phyloP scores from a whole-genome alignment of 1,284 basidiomycete genomes.

The Ustilago trichophora region DNA sequence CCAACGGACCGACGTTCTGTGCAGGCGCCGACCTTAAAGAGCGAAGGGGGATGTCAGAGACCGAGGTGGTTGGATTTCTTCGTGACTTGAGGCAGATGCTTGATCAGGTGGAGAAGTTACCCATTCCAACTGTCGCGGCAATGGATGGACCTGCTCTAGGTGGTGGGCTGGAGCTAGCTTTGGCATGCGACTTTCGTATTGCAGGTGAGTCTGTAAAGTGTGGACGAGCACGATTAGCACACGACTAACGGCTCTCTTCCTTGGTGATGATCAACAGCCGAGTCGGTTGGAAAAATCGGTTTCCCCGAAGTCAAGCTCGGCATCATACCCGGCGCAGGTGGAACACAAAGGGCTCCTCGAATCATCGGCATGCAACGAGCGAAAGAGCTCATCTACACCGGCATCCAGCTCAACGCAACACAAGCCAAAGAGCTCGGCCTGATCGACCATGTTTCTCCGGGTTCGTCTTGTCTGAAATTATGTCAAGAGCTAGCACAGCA shows the following conservation, averaged over 20 bases:
- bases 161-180: conserved; percentile 84
- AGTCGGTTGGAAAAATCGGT: conserved; percentile 18
- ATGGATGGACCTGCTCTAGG: conserved; percentile 92
- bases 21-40: no score
- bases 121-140: conserved; percentile 88
- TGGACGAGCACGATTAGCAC: no score
- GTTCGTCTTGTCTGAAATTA: conserved; percentile 5
- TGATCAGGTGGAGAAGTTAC: conserved; percentile 78
- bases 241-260: background rate
- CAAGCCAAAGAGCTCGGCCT: conserved; percentile 20
- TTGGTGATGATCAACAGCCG: conserved; percentile 12
- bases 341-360: conserved; percentile 27
- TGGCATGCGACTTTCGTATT: conserved; percentile 87
- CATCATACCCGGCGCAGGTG: conserved; percentile 80
- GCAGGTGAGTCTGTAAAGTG: conserved; percentile 71
- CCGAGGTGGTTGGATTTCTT: conserved; percentile 79
- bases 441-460: conserved; percentile 14
- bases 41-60: conserved; percentile 74
- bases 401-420: conserved; percentile 7
- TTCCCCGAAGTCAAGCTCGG: conserved; percentile 30
- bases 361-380: conserved; percentile 25
- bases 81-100: conserved; percentile 78
- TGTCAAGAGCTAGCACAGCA: conserved; percentile 10
- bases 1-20: conserved; percentile 69
- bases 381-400: conserved; percentile 29